phyloP scores from a whole-genome alignment of 2,329 filamentous ascomycete genomes.

The Magnaporthales sp. region DNA sequence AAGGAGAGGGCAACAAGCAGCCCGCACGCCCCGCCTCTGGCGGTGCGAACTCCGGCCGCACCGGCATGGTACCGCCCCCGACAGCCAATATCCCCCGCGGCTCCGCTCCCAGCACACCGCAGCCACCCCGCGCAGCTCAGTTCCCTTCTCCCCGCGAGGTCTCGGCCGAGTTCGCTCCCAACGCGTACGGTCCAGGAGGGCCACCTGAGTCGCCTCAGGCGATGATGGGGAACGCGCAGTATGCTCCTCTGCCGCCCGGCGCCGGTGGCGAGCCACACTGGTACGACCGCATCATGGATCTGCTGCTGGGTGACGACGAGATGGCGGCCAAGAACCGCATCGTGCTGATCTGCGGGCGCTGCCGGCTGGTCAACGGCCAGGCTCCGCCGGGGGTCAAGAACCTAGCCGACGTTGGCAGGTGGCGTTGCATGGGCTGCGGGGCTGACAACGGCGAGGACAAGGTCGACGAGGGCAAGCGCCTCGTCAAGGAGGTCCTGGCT shows the following conservation, averaged over 20 bases:
- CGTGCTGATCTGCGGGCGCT: slow-evolving; percentile 73
- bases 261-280: slow-evolving; percentile 49
- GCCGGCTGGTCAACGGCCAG: slow-evolving; percentile 88
- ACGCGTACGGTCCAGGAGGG: slow-evolving; percentile 44
- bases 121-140: slow-evolving; percentile 8
- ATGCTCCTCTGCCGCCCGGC: slow-evolving; percentile 17
- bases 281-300: slow-evolving; percentile 92
- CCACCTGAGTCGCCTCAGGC: slow-evolving; percentile 11
- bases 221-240: slow-evolving; percentile 11
- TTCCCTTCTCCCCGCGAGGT: slow-evolving; percentile 14
- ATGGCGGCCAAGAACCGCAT: slow-evolving; percentile 85
- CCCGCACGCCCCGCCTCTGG: slow-evolving; percentile 6
- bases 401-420: slow-evolving; percentile 71
- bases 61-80: slow-evolving; percentile 45
- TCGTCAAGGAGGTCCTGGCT: slow-evolving; percentile 56
- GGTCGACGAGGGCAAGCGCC: slow-evolving; percentile 65
- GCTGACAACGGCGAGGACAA: slow-evolving; percentile 63
- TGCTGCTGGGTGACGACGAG: slow-evolving; percentile 91
- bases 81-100: slow-evolving; percentile 52
- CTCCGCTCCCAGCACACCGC: slow-evolving; percentile 19
- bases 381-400: slow-evolving; percentile 78
- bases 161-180: slow-evolving; percentile 64
- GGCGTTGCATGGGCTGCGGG: slow-evolving; percentile 84
- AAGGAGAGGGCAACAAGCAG: slow-evolving; percentile 5
- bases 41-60: slow-evolving; percentile 26